These are phyloP conservation scores for Elsinoe batatas DNA, from an alignment of 2,329 filamentous ascomycete genomes.

Conservation along the genomic window DNA sequence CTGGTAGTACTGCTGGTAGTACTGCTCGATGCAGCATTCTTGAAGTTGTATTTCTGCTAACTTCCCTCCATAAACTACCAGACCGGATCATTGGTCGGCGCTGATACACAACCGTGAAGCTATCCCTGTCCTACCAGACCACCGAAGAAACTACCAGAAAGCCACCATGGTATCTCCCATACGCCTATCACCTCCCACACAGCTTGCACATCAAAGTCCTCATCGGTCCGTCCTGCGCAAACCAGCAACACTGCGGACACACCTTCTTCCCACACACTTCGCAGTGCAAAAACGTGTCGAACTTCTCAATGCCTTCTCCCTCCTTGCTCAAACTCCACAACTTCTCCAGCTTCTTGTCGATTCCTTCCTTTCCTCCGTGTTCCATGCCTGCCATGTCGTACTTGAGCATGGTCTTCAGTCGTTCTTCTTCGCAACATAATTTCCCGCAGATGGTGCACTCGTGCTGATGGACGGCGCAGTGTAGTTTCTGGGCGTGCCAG, in stretches of 20 bases:
- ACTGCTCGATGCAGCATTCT: neutral
- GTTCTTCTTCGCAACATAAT: constrained; percentile 16
- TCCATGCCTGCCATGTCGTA: constrained; percentile 2
- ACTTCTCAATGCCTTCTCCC: constrained; percentile 17
- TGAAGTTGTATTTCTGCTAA: neutral
- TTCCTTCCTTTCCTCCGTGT: neutral
- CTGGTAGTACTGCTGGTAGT: neutral
- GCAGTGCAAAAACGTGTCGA: constrained; percentile 18
- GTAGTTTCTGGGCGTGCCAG: constrained; percentile 18
- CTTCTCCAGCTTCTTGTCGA: constrained; percentile 1
- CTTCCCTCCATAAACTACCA: too few relatives aligned
- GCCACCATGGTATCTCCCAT: neutral
- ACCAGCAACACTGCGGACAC: constrained; percentile 16
- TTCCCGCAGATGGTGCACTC: constrained; percentile 15
- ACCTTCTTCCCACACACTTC: constrained; percentile 16
- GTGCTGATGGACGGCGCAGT: constrained; percentile 15
- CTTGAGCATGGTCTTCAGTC: constrained; percentile 12
- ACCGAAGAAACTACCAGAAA: too few relatives aligned
- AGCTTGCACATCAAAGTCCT: neutral
- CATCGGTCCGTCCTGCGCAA: neutral
- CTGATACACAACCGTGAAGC: too few relatives aligned
- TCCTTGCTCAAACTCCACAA: constrained; percentile 4
- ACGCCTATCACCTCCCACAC: neutral
- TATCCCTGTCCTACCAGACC: too few relatives aligned
- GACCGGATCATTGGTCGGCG: too few relatives aligned